Percentiles rank a stretch among this genome's conserved stretches.
Evolutionary conservation across 352 stramenopile genomes (phyloP).

Genomic region (Phytopythium mirpurense): DNA sequence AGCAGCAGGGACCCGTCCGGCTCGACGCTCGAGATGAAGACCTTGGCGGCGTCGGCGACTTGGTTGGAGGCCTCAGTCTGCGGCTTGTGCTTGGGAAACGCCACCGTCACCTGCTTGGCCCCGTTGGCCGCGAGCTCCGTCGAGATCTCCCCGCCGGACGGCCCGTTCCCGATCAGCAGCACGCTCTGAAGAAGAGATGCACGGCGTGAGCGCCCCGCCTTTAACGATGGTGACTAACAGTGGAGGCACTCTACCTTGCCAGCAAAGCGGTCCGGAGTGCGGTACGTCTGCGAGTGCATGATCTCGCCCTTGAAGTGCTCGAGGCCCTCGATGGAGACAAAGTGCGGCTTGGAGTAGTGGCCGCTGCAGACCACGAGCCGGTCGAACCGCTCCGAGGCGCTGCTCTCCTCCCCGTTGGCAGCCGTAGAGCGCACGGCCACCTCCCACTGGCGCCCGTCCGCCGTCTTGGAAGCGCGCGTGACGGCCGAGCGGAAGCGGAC

Average conservation of each 20-base stretch:
- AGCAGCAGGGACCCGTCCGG: constrained; percentile 7
- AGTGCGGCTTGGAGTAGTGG: constrained; percentile 59
- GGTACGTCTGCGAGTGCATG: constrained; percentile 54
- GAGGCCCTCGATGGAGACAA: constrained; percentile 37
- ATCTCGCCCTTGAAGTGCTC: constrained; percentile 37
- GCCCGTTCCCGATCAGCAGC: constrained; percentile 58
- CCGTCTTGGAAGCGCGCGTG: constrained; percentile 20
- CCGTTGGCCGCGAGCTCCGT: constrained; percentile 44
- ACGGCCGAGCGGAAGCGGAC: constrained; percentile 48
- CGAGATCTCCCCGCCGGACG: constrained; percentile 76
- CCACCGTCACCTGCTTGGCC: constrained; percentile 49
- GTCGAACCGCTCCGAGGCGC: constrained; percentile 62
- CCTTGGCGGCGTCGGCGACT: neutral
- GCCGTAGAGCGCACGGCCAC: constrained; percentile 24
- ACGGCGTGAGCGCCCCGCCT: no score
- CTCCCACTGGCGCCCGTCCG: constrained; percentile 15
- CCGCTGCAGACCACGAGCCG: constrained; percentile 75
- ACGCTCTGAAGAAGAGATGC: constrained; percentile 49
- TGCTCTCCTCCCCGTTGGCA: constrained; percentile 18
- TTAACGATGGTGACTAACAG: no score
- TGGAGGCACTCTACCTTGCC: no score
- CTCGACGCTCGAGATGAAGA: neutral
- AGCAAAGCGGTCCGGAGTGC: constrained; percentile 35
- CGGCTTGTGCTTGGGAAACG: constrained; percentile 4
- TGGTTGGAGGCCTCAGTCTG: constrained; percentile 27